Evolutionary conservation across 1,284 basidiomycete genomes (phyloP).

Genomic region (Pseudozyma sp.): DNA sequence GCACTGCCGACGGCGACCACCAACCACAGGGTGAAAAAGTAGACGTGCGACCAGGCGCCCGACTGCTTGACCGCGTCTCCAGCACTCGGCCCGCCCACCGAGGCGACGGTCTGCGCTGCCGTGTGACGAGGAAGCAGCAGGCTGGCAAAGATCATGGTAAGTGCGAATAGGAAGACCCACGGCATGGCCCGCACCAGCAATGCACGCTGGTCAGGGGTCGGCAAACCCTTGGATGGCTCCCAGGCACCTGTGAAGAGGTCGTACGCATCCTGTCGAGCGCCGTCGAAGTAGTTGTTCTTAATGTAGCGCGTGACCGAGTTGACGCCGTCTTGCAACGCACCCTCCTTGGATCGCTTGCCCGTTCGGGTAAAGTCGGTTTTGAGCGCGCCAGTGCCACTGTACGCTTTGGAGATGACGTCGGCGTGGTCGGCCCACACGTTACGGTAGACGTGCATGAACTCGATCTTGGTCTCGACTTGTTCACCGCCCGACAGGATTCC

Average conservation of each 20-base stretch:
- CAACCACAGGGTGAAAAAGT: conserved; percentile 54
- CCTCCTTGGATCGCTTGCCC: conserved; percentile 84
- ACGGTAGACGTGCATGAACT: conserved; percentile 79
- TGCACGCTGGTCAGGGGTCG: conserved; percentile 82
- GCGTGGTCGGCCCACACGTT: conserved; percentile 99
- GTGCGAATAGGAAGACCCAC: conserved; percentile 80
- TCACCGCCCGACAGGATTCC: conserved; percentile 59
- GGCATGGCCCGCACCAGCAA: conserved; percentile 86
- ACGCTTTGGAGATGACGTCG: conserved; percentile 88
- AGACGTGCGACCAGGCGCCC: conserved; percentile 15
- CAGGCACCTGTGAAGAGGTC: conserved; percentile 94
- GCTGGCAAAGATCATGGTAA: conserved; percentile 76
- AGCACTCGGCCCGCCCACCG: conserved; percentile 9
- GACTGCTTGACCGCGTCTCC: conserved; percentile 17
- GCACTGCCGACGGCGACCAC: conserved; percentile 40
- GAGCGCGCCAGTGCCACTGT: conserved; percentile 93
- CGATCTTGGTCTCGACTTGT: conserved; percentile 56
- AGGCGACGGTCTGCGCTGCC: conserved; percentile 21
- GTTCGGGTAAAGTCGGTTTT: conserved; percentile 96
- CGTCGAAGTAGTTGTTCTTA: conserved; percentile 98
- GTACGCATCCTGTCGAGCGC: conserved; percentile 77
- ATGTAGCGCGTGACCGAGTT: conserved; percentile 89
- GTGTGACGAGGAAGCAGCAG: conserved; percentile 51
- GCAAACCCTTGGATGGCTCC: conserved; percentile 75
- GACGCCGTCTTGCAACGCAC: conserved; percentile 84